These are phyloP conservation scores for Acarospora socialis DNA, from an alignment of 2,329 filamentous ascomycete species.

Conservation along the genomic window DNA sequence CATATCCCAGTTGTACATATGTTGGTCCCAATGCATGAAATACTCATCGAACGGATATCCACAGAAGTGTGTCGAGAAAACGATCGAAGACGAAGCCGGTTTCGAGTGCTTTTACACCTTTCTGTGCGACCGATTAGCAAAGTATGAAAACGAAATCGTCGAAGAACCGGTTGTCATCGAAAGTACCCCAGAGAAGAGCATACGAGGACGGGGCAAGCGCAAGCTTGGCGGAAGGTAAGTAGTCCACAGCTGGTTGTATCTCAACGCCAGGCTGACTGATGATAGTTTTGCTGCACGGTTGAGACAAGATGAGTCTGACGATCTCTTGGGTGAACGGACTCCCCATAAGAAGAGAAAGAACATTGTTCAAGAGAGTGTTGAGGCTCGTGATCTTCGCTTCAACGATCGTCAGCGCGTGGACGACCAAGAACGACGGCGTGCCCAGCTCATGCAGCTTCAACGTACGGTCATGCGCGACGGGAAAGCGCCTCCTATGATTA, in stretches of 20 bases:
- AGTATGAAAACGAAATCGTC: slow-evolving; percentile 12
- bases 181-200: neutral
- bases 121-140: slow-evolving; percentile 16
- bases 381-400: slow-evolving; percentile 40
- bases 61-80: slow-evolving; percentile 12
- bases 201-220: no score
- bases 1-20: slow-evolving; percentile 21
- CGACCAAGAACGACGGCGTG: slow-evolving; percentile 33
- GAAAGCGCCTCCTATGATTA: slow-evolving; percentile 33
- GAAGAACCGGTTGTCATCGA: neutral
- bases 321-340: slow-evolving; percentile 19
- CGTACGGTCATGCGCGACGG: slow-evolving; percentile 26
- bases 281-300: slow-evolving; percentile 12
- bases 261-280: no score
- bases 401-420: slow-evolving; percentile 38
- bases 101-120: slow-evolving; percentile 21
- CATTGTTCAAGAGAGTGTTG: slow-evolving; percentile 33
- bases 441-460: no score
- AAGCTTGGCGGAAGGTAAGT: no score
- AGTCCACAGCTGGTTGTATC: no score
- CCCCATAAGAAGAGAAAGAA: slow-evolving; percentile 34
- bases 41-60: slow-evolving; percentile 8
- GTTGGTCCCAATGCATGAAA: slow-evolving; percentile 19
- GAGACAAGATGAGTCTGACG: no score
- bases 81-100: slow-evolving; percentile 15